Evolutionary conservation across 352 stramenopile genomes (phyloP).

Genomic region (Phytophthora pluvialis): DNA sequence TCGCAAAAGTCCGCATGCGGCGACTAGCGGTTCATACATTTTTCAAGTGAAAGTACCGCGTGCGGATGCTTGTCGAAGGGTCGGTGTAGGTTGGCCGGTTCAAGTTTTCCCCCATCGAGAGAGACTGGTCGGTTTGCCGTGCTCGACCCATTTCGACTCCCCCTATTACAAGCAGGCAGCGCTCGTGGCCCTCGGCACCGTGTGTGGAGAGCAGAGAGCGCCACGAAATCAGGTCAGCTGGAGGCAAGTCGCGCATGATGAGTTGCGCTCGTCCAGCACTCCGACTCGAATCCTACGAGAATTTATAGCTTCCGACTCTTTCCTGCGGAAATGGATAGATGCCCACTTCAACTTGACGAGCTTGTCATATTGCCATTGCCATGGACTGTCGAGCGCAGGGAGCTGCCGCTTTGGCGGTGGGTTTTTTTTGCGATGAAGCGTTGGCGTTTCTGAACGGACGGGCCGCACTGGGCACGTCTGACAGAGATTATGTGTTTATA

Average conservation of each 20-base stretch:
- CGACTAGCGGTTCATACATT: neutral
- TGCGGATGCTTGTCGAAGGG: neutral
- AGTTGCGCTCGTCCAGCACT: neutral
- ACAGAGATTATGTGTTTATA: too few relatives aligned
- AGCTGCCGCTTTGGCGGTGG: too few relatives aligned
- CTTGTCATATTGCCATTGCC: too few relatives aligned
- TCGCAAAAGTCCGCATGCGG: slow-evolving; percentile 13
- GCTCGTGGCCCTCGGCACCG: neutral
- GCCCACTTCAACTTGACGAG: slow-evolving; percentile 9
- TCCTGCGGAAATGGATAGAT: slow-evolving; percentile 14
- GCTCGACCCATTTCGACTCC: neutral
- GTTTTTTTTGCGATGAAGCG: too few relatives aligned
- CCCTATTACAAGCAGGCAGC: neutral
- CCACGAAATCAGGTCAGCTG: neutral
- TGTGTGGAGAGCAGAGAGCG: neutral
- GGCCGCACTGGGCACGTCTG: too few relatives aligned
- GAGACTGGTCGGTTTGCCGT: neutral
- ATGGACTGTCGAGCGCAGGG: too few relatives aligned
- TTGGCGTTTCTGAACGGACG: too few relatives aligned
- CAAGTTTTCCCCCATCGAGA: slow-evolving; percentile 9
- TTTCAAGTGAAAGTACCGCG: slow-evolving; percentile 1
- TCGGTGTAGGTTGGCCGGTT: neutral
- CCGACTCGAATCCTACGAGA: slow-evolving; percentile 14
- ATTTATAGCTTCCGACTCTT: neutral
- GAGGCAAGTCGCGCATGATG: neutral